Evolutionary conservation across 768 basidiomycete species (phyloP).

Genomic region (Tephrocybe rancida): DNA sequence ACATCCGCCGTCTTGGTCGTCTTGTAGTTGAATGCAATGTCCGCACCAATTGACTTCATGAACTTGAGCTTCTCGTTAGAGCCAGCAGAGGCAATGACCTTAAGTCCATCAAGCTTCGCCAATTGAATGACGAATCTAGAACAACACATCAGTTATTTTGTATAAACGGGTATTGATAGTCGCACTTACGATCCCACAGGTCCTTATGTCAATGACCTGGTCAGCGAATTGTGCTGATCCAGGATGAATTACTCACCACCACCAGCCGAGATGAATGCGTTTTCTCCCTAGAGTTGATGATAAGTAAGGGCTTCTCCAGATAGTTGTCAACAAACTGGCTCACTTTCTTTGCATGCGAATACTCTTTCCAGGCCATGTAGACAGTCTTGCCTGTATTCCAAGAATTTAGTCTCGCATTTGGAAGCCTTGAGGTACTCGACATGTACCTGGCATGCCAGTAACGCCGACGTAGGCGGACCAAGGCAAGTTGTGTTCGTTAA

Average conservation of each 20-base stretch:
- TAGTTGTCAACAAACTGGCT: background rate
- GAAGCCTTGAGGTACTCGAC: background rate
- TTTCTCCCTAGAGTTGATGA: conserved; percentile 28
- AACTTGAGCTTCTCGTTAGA: conserved; percentile 71
- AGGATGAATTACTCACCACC: conserved; percentile 25
- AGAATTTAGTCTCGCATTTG: no score
- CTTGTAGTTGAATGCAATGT: conserved; percentile 78
- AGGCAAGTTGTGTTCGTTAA: conserved; percentile 46
- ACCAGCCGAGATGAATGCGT: conserved; percentile 40
- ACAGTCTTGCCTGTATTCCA: conserved; percentile 31
- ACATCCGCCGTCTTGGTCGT: conserved; percentile 51
- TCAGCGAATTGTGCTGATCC: background rate
- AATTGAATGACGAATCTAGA: conserved; percentile 50
- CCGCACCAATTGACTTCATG: conserved; percentile 59
- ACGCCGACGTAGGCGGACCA: conserved; percentile 52
- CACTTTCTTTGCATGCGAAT: conserved; percentile 33
- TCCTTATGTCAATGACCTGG: conserved; percentile 20
- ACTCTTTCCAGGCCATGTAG: conserved; percentile 41
- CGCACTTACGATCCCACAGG: conserved; percentile 62
- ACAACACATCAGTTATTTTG: no score
- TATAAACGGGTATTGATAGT: no score
- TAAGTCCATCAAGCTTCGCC: conserved; percentile 51
- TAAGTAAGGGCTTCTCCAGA: background rate
- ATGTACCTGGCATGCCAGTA: conserved; percentile 52
- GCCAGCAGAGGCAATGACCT: conserved; percentile 74